Evolutionary conservation across 2,329 filamentous ascomycete genomes (phyloP).

Genomic region (Venturia aucupariae): DNA sequence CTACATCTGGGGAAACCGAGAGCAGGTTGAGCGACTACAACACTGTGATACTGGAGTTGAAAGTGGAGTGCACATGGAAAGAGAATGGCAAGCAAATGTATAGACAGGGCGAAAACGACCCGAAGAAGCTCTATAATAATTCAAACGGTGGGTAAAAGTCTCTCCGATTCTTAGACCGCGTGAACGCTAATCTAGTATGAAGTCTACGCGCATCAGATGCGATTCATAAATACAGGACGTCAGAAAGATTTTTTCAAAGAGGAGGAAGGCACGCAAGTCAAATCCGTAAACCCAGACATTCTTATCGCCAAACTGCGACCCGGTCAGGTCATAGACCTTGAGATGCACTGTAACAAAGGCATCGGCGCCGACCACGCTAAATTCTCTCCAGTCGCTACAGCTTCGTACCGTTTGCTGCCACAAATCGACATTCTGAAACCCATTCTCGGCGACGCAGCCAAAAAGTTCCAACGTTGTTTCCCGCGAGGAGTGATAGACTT

Average conservation of each 20-base stretch:
- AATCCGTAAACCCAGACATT: conserved; percentile 81
- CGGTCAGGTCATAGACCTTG: conserved; percentile 74
- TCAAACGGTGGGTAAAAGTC: conserved; percentile 44
- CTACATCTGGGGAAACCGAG: conserved; percentile 37
- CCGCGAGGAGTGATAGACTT: conserved; percentile 77
- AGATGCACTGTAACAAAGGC: conserved; percentile 92
- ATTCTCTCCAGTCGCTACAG: conserved; percentile 92
- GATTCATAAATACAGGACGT: conserved; percentile 68
- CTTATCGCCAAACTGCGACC: conserved; percentile 89
- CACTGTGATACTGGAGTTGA: conserved; percentile 69
- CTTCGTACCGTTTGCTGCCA: conserved; percentile 83
- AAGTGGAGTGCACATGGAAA: conserved; percentile 74
- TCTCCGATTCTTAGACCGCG: neutral
- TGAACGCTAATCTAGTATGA: conserved; percentile 1
- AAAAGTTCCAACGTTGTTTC: conserved; percentile 87
- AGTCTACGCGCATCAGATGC: conserved; percentile 27
- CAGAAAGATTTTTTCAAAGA: conserved; percentile 33
- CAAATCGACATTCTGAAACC: conserved; percentile 75
- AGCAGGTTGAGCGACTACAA: conserved; percentile 64
- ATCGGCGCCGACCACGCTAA: conserved; percentile 92
- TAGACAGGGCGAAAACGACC: conserved; percentile 64
- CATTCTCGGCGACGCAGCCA: conserved; percentile 77
- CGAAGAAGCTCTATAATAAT: conserved; percentile 74
- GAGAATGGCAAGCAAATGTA: conserved; percentile 48
- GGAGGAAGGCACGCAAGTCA: conserved; percentile 52